Evolutionary conservation across 2,329 filamentous ascomycete species (phyloP), one percentile per base, ranked within the genome.

Genomic region (Colletotrichum filicis): DNA sequence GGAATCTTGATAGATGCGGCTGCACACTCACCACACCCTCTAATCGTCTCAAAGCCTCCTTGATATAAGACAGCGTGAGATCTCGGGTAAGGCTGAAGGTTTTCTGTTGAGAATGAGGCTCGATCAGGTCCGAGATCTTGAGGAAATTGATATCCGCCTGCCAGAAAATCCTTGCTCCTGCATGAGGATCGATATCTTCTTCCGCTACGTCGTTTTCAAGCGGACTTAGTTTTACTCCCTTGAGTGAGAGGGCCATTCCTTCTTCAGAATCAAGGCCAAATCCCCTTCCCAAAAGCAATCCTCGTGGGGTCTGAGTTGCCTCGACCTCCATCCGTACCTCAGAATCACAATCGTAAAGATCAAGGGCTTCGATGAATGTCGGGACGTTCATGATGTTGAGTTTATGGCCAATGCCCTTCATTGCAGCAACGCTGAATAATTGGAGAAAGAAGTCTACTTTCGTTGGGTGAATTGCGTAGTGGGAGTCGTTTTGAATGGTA

Each of bases 331-430:
- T 65, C 11, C 26, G 14, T 8, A 59, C 26, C 32, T 68, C 66
- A 2, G 66, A 46, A 1, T 49, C 53, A 2, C 58, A 60, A 4
- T 32, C 22, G 5, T 42, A 49, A 11, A 70, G 26, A 22, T 65
- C 42, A 4, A 73, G 55, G 2, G 42, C 24, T 7, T 55, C 52
- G 11, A 73, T 70, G 16, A 59, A 70, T 4, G 70, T 70, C 2
- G 66, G 70, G 4, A 70, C 66, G n/a, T 70, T 63, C 66, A 70
- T 70, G 53, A 28, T 65, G 58, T 70, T 52, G 19, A 70, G 37
- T 26, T 53, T 4, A 2, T 70, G 66, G 5, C 70, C 66, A 1
- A 73, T 42, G 3, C 70, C 70, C n/a, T 60, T 59, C n/a, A 37
- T 46, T 2, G 59, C 60, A 6, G 70, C 53, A 5, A 73, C 59